These are phyloP conservation scores for Vachellia pachyceras DNA, from an alignment of 306 rosid genomes.

Conservation along the genomic window DNA sequence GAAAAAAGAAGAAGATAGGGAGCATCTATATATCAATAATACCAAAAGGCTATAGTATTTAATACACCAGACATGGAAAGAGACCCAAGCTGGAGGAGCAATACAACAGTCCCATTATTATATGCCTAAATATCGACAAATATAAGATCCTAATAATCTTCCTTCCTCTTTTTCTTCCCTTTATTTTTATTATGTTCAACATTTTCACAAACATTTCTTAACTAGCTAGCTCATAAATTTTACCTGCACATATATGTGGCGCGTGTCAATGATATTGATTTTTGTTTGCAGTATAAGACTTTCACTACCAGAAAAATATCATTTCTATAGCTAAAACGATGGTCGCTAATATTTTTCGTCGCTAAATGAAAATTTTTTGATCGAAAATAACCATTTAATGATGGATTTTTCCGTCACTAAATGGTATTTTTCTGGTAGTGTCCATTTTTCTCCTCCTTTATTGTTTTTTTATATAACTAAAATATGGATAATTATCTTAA, in stretches of 20 bases:
- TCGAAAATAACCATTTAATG: too few species aligned
- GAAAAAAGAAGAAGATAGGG: too few species aligned
- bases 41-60: constrained; percentile 53
- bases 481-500: too few species aligned
- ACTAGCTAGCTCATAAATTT: too few species aligned
- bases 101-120: constrained; percentile 41
- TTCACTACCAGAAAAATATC: too few species aligned
- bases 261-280: background rate
- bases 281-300: background rate
- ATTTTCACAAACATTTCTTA: background rate
- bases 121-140: constrained; percentile 47
- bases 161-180: constrained; percentile 24
- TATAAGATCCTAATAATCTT: constrained; percentile 47
- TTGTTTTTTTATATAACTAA: too few species aligned
- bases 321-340: too few species aligned
- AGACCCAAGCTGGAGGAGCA: constrained; percentile 53
- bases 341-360: too few species aligned
- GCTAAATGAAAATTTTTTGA: too few species aligned
- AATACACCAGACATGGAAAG: constrained; percentile 65
- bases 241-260: background rate
- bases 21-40: constrained; percentile 44
- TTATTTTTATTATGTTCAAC: background rate
- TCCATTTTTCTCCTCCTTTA: too few species aligned
- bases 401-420: too few species aligned
- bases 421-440: too few species aligned